Evolutionary conservation across 169 alveolate species (phyloP).

Genomic region (Plasmodium fragile): DNA sequence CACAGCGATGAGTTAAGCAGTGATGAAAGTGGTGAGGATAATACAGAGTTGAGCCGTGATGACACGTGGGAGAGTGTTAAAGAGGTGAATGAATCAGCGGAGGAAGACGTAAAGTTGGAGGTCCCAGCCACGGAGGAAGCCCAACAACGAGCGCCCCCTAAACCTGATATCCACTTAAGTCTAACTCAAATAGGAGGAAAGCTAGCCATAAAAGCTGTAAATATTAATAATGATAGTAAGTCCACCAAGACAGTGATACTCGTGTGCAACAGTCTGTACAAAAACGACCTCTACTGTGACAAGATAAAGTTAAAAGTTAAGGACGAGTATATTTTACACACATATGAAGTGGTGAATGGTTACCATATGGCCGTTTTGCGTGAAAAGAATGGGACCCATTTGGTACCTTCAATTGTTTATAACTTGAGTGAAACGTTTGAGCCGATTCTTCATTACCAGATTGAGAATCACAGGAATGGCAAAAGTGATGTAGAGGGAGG

Average conservation of each 20-base stretch:
- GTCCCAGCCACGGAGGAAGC: not conserved
- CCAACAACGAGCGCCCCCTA: not conserved
- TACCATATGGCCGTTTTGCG: conserved; percentile 4
- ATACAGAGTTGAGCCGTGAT: not conserved
- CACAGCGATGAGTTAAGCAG: not conserved
- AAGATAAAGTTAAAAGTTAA: not conserved
- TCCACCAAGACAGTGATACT: not conserved
- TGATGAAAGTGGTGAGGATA: not conserved
- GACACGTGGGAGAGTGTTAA: not conserved
- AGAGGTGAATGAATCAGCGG: not conserved
- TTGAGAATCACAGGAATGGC: not conserved
- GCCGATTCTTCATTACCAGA: not conserved
- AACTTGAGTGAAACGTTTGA: conserved; percentile 12
- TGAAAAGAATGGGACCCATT: not conserved
- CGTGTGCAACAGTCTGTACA: not conserved
- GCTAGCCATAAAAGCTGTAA: conserved; percentile 1
- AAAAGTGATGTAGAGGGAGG: not conserved
- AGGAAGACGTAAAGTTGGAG: not conserved
- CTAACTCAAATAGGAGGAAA: conserved; percentile 1
- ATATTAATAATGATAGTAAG: not conserved
- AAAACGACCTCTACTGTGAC: conserved; percentile 13
- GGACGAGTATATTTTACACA: not conserved
- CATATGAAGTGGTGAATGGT: not conserved
- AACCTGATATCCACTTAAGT: not conserved
- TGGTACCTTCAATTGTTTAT: not conserved